phyloP scores from a whole-genome alignment of 176 grass and related monocot species.

The Saccharum officinarum region DNA sequence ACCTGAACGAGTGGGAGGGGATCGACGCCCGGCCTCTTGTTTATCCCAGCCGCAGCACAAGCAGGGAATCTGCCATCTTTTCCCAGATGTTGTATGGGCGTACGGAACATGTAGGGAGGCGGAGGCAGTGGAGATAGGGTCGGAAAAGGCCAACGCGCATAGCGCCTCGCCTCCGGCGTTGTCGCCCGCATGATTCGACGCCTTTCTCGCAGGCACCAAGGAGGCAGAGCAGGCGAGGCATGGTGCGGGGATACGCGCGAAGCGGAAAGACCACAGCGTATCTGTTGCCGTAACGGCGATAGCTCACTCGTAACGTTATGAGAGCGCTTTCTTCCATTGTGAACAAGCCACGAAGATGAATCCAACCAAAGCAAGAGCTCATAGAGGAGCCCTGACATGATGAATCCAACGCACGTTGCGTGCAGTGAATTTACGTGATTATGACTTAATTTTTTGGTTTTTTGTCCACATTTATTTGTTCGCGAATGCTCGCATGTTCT shows the following conservation, averaged over 20 bases:
- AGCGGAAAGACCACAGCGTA: neutral
- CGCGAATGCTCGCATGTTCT: no score
- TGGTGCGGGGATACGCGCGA: neutral
- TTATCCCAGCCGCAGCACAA: neutral
- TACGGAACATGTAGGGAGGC: neutral
- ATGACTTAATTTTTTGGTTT: no score
- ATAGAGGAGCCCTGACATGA: neutral
- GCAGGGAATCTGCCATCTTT: neutral
- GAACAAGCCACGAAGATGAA: no score
- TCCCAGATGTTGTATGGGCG: neutral
- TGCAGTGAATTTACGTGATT: no score
- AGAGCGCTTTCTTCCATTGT: no score
- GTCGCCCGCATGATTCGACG: neutral
- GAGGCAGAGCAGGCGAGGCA: neutral
- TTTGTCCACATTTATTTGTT: no score
- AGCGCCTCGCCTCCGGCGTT: neutral
- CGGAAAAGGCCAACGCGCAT: neutral
- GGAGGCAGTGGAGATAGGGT: neutral
- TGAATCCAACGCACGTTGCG: neutral
- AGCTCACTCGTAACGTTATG: no score
- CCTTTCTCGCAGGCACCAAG: neutral
- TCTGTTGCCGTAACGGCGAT: neutral
- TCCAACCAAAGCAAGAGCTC: neutral
- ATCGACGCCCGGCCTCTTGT: neutral
- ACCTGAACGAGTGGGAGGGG: neutral